Evolutionary conservation across 1,139 yeast species (phyloP).

Genomic region (Blastobotrys proliferans): DNA sequence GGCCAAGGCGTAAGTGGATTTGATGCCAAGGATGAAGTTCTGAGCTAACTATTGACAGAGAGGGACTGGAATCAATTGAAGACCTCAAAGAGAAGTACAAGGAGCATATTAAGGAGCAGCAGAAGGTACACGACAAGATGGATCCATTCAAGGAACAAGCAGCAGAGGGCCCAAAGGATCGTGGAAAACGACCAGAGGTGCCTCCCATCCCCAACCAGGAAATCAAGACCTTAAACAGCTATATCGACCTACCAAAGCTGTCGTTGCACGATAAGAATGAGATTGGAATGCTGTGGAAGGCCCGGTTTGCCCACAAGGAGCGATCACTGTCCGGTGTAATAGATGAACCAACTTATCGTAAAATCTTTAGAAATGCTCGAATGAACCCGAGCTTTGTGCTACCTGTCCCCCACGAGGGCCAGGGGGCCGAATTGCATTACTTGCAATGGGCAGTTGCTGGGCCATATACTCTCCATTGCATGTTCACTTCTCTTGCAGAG

Average conservation of each 20-base stretch:
- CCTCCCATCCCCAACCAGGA: constrained; percentile 5
- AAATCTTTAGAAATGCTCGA: constrained; percentile 63
- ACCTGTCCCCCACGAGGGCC: constrained; percentile 43
- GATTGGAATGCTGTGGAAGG: constrained; percentile 83
- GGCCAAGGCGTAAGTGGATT: constrained; percentile 2
- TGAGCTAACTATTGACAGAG: constrained; percentile 15
- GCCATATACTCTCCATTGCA: constrained; percentile 77
- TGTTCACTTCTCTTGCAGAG: constrained; percentile 89
- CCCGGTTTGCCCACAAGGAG: constrained; percentile 66
- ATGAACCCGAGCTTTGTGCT: constrained; percentile 58
- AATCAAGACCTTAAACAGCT: constrained; percentile 70
- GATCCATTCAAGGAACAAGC: constrained; percentile 59
- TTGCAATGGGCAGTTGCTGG: constrained; percentile 94
- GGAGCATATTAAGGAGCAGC: constrained; percentile 55
- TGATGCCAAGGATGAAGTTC: neutral
- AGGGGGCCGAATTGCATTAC: constrained; percentile 78
- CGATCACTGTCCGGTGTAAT: constrained; percentile 63
- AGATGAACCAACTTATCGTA: constrained; percentile 51
- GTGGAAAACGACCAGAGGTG: constrained; percentile 19
- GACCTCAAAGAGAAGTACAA: constrained; percentile 62
- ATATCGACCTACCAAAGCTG: constrained; percentile 64
- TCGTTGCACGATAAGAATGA: constrained; percentile 52
- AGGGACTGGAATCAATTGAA: constrained; percentile 49
- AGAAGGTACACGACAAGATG: constrained; percentile 52
- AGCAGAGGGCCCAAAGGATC: constrained; percentile 29